Percentiles rank a stretch among this genome's conserved stretches.
These are phyloP conservation scores for Pleurotus djamor DNA, from an alignment of 768 basidiomycete genomes.

Conservation along the genomic window DNA sequence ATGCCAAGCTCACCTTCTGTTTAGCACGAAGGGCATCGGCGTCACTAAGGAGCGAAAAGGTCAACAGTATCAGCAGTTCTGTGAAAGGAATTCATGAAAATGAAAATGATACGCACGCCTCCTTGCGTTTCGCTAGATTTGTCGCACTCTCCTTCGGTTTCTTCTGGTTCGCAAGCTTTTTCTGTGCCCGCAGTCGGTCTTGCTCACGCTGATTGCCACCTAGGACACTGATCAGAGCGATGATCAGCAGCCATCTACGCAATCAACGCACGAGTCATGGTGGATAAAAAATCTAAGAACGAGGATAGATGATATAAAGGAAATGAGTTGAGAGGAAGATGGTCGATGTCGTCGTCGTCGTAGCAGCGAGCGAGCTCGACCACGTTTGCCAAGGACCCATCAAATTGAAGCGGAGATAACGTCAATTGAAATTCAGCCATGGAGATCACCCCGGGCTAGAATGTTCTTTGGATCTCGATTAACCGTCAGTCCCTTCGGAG, in stretches of 20 bases:
- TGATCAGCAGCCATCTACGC: too few species aligned
- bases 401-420: neutral
- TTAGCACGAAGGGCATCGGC: constrained; percentile 74
- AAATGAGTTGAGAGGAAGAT: neutral
- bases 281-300: neutral
- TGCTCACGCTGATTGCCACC: constrained; percentile 83
- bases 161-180: constrained; percentile 51
- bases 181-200: constrained; percentile 72
- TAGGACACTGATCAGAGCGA: constrained; percentile 18
- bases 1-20: constrained; percentile 58
- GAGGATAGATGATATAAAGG: neutral
- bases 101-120: constrained; percentile 52
- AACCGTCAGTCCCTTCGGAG: neutral
- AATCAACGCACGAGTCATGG: constrained; percentile 48
- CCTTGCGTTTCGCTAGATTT: constrained; percentile 66
- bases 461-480: neutral
- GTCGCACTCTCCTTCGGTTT: constrained; percentile 73
- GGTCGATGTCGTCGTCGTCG: neutral
- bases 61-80: constrained; percentile 8
- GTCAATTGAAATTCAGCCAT: neutral
- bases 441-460: neutral
- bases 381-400: neutral
- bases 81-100: constrained; percentile 7
- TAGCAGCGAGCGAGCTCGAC: neutral
- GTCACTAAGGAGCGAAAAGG: constrained; percentile 47